These are phyloP conservation scores for Orbilia brochopaga DNA, from an alignment of 2,329 filamentous ascomycete genomes.

Conservation along the genomic window DNA sequence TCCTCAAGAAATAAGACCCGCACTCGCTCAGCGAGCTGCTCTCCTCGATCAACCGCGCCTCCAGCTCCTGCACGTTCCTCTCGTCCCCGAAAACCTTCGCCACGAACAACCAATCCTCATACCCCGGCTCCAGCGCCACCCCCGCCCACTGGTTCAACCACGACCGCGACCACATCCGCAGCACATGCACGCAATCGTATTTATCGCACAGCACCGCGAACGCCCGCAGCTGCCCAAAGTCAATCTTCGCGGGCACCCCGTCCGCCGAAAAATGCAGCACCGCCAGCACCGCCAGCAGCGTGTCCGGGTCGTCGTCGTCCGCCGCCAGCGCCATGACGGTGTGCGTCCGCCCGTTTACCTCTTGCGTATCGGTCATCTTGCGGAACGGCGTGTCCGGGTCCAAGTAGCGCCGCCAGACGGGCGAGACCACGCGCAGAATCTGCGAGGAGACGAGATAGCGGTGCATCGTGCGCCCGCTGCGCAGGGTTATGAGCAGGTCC, in stretches of 20 bases:
- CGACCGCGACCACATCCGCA: constrained; percentile 26
- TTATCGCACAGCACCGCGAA: constrained; percentile 49
- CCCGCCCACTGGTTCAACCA: constrained; percentile 40
- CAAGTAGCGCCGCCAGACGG: constrained; percentile 32
- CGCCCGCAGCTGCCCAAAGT: constrained; percentile 27
- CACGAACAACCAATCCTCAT: constrained; percentile 48
- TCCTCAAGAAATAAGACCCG: constrained; percentile 29
- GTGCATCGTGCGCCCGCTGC: not conserved
- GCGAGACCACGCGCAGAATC: constrained; percentile 37
- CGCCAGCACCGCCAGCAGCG: constrained; percentile 28
- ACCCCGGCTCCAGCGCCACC: constrained; percentile 27
- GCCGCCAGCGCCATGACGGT: constrained; percentile 19
- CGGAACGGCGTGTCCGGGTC: constrained; percentile 33
- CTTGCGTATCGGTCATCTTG: not conserved
- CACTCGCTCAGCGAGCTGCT: constrained; percentile 34
- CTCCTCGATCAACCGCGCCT: constrained; percentile 27
- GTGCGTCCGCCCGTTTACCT: constrained; percentile 12
- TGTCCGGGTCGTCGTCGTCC: constrained; percentile 38
- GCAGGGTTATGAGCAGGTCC: constrained; percentile 36
- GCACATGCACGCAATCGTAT: constrained; percentile 44
- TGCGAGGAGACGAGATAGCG: constrained; percentile 44
- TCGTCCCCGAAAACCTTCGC: constrained; percentile 42
- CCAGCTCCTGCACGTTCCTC: constrained; percentile 24
- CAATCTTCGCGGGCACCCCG: constrained; percentile 10
- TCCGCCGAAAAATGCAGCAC: constrained; percentile 31